Conservation (phyloP, 2,329 filamentous ascomycete genomes). For the Talaromyces sp. region DNA sequence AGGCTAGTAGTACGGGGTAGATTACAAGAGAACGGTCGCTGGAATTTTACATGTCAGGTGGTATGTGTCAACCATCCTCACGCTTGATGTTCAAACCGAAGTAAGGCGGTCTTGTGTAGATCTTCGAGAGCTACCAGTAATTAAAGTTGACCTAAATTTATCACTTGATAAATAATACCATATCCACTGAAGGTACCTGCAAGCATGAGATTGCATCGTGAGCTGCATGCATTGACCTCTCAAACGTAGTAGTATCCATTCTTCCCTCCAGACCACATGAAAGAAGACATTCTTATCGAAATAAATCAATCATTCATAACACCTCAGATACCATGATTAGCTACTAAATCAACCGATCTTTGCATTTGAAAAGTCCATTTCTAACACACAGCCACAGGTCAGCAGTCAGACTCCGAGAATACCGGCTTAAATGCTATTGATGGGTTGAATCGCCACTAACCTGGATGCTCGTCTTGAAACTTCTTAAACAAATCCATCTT, state of each 20-base stretch:
- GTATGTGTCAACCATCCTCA: background rate
- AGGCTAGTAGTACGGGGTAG: background rate
- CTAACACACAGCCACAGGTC: constrained; percentile 29
- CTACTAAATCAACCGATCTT: constrained; percentile 51
- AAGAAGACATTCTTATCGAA: background rate
- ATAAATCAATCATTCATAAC: background rate
- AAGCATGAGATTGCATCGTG: background rate
- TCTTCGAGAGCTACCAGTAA: background rate
- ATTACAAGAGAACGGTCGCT: background rate
- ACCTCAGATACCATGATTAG: background rate
- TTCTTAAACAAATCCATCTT: constrained; percentile 90
- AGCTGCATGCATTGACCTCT: background rate
- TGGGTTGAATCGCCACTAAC: constrained; percentile 25
- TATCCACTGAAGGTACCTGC: too few species aligned
- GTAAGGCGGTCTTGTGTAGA: background rate
- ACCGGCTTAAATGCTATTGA: background rate
- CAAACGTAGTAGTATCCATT: background rate
- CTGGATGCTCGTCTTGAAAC: constrained; percentile 76
- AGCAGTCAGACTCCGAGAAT: constrained; percentile 9
- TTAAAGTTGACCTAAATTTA: background rate
- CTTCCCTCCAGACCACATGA: background rate
- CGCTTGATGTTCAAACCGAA: background rate
- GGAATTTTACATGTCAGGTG: background rate
- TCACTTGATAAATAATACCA: background rate
- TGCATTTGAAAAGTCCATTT: constrained; percentile 67